phyloP scores from a whole-genome alignment of 2,329 filamentous ascomycete genomes.

The Lecanosticta acicola region DNA sequence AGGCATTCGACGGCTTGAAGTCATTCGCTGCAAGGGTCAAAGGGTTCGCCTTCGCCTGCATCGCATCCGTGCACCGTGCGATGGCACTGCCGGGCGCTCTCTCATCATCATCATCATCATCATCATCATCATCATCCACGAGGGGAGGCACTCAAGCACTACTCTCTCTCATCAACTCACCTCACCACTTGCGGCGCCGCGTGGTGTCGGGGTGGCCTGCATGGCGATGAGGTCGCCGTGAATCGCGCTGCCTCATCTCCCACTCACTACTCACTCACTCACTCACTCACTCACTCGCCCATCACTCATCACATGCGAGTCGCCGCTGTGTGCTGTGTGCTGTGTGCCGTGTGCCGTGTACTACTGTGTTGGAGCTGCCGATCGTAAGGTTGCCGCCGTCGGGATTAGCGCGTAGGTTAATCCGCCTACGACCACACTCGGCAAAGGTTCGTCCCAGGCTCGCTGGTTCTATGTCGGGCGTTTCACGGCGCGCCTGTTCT shows the following conservation, averaged over 20 bases:
- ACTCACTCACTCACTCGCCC: too few relatives aligned
- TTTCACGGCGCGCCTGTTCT: too few relatives aligned
- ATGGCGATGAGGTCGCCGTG: background rate
- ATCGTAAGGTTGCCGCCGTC: background rate
- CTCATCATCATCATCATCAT: too few relatives aligned
- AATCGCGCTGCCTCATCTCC: background rate
- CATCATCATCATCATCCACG: too few relatives aligned
- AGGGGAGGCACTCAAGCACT: too few relatives aligned
- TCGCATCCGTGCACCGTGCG: too few relatives aligned
- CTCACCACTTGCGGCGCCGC: background rate
- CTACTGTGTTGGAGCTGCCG: too few relatives aligned
- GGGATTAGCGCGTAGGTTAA: background rate
- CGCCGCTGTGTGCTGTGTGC: too few relatives aligned
- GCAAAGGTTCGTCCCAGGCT: background rate
- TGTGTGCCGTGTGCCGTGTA: too few relatives aligned
- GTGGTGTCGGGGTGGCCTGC: background rate
- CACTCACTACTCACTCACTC: background rate
- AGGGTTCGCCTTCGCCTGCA: background rate
- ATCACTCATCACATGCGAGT: too few relatives aligned
- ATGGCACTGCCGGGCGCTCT: too few relatives aligned
- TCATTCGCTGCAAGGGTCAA: background rate
- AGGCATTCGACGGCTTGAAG: background rate
- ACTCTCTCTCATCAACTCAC: too few relatives aligned
- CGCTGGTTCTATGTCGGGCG: slow-evolving; percentile 3
- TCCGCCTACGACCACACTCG: background rate